Evolutionary conservation across 2,329 filamentous ascomycete species (phyloP).

Genomic region (Beauveria scarabaeidicola): DNA sequence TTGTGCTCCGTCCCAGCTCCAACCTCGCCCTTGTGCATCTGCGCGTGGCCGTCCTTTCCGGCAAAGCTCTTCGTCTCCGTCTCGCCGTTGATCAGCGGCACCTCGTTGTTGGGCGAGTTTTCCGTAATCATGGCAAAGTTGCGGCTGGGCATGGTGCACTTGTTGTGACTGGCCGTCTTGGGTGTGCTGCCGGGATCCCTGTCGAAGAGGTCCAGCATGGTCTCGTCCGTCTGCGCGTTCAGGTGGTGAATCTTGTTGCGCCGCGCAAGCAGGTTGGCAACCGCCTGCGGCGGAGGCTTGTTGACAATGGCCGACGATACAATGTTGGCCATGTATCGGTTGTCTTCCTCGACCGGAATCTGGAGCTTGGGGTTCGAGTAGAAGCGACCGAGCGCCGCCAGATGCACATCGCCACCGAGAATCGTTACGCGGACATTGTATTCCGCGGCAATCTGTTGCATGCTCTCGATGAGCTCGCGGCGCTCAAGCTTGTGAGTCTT

Average conservation of each 20-base stretch:
- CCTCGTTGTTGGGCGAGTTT: conserved; percentile 57
- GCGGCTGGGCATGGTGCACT: conserved; percentile 82
- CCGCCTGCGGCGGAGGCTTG: conserved; percentile 76
- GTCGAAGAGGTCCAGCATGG: conserved; percentile 85
- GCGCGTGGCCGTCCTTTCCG: conserved; percentile 57
- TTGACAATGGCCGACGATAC: conserved; percentile 94
- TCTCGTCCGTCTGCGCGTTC: conserved; percentile 73
- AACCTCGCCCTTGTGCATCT: conserved; percentile 69
- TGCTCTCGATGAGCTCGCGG: conserved; percentile 63
- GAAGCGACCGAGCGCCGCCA: conserved; percentile 87
- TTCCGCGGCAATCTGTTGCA: conserved; percentile 76
- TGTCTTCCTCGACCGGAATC: conserved; percentile 71
- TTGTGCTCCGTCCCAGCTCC: conserved; percentile 69
- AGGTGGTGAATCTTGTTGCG: conserved; percentile 76
- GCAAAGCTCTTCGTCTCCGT: conserved; percentile 21
- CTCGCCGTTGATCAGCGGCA: conserved; percentile 18
- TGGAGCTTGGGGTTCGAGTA: conserved; percentile 79
- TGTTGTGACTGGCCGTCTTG: conserved; percentile 69
- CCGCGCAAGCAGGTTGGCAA: conserved; percentile 84
- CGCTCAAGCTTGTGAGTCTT: conserved; percentile 87
- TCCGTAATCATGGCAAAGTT: conserved; percentile 91
- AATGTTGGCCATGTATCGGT: conserved; percentile 91
- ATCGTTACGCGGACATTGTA: conserved; percentile 89
- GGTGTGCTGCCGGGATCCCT: conserved; percentile 70
- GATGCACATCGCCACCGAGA: conserved; percentile 85